These are phyloP conservation scores for Suillus tomentosus DNA, from an alignment of 768 basidiomycete species.

Conservation along the genomic window DNA sequence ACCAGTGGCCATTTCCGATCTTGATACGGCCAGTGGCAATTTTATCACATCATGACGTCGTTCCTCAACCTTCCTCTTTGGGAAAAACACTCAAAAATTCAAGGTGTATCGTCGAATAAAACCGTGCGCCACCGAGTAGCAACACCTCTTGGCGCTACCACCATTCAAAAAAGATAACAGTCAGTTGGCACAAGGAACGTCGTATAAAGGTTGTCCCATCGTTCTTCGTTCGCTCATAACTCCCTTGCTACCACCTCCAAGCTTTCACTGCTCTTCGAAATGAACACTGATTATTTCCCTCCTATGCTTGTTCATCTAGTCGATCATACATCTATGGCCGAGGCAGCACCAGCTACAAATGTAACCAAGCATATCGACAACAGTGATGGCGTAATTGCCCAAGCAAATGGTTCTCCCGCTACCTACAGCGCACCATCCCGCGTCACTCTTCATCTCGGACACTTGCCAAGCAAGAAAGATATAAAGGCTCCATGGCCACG, in stretches of 20 bases:
- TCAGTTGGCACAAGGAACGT: neutral
- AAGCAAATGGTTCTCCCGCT: constrained; percentile 17
- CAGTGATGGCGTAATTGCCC: neutral
- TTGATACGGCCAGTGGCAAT: neutral
- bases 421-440: constrained; percentile 47
- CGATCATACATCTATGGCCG: constrained; percentile 22
- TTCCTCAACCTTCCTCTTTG: constrained; percentile 30
- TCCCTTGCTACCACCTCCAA: constrained; percentile 10
- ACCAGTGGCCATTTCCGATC: neutral
- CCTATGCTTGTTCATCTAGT: constrained; percentile 25
- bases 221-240: neutral
- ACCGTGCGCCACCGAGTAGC: neutral
- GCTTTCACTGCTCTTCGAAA: constrained; percentile 15
- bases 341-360: constrained; percentile 10
- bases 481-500: constrained; percentile 75
- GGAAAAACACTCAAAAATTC: constrained; percentile 19
- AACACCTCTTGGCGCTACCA: constrained; percentile 3
- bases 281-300: constrained; percentile 35
- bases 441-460: constrained; percentile 72
- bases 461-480: constrained; percentile 72
- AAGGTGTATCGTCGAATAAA: constrained; percentile 21
- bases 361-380: constrained; percentile 6
- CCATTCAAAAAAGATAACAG: constrained; percentile 15
- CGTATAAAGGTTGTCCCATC: constrained; percentile 15
- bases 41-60: constrained; percentile 30